Base-by-base conservation (phyloP, 768 basidiomycete genomes). In the Calocera cornea region DNA sequence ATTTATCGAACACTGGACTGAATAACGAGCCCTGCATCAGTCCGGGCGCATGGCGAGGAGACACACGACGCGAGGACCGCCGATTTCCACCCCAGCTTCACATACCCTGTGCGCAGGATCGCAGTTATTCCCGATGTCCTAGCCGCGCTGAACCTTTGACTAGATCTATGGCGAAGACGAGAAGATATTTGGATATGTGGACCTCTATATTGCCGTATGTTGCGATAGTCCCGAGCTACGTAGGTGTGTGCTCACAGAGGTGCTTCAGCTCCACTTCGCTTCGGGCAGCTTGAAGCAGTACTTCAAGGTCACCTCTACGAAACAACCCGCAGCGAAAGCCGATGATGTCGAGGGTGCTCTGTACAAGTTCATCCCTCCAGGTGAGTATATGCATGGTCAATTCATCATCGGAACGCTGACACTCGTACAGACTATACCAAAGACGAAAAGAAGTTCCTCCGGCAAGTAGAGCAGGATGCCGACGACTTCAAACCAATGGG, bases 131-230 rank as follows among this genome's bases (percentile, higher is more conserved):
- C 65, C 10, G 38, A 8, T 3, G 24, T 19, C 8, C n/a, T 41
- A 16, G 22, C 12, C 14, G 33, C 22, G 29, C 22, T 41, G 34
- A 60, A 19, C 34, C 63, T 49, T 27, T n/a, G 5, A 65, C 65
- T 47, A 92, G 90, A 94, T 99, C 73, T 97, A 87, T 74, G 95
- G 95, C 65, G 92, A 97, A 72, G 90, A 95, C 65, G 94, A 99
- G 78, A 94, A 87, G 78, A 88, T 98, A 67, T 97, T 95, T 75
- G 95, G 95, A 1, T 98, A 97, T 78, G 83, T 86, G 69, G 87
- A 87, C 73, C 81, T 99, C 36, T 75, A 82, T 31, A 87, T 98
- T 72, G 86, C 95, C 74, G 94, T 97, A 74, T 69, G 86, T 7
- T 24, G 77, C 60, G 40, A 50, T 16, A 16, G 27, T 40, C 41